Conservation (phyloP, 768 basidiomycete genomes). For the Amanita rubescens region DNA sequence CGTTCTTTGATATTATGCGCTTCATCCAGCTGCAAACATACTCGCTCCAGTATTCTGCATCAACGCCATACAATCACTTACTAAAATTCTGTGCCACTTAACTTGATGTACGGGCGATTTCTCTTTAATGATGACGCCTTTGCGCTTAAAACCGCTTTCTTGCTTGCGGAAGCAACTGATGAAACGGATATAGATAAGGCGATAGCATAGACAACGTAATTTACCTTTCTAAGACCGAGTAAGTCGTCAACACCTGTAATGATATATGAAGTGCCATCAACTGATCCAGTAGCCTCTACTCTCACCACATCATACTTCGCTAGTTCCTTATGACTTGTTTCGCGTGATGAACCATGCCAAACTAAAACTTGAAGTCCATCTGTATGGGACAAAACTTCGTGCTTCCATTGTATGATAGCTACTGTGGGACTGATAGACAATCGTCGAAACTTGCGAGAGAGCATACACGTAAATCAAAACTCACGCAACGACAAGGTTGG, state of each 20-base stretch:
- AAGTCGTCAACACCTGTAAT: constrained; percentile 70
- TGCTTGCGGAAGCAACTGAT: constrained; percentile 85
- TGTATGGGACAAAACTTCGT: constrained; percentile 86
- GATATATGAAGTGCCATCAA: background rate
- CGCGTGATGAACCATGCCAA: constrained; percentile 84
- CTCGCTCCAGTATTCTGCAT: background rate
- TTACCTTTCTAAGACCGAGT: constrained; percentile 74
- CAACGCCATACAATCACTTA: constrained; percentile 25
- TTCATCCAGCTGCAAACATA: constrained; percentile 65
- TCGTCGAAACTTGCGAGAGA: constrained; percentile 43
- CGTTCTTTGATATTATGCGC: constrained; percentile 99
- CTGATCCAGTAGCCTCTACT: background rate
- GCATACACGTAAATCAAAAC: constrained; percentile 28
- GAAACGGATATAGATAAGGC: background rate
- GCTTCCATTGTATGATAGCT: constrained; percentile 79
- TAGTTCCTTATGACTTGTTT: constrained; percentile 58
- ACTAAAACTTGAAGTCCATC: constrained; percentile 77
- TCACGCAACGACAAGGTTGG: constrained; percentile 90
- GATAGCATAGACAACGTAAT: background rate
- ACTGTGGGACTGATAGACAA: constrained; percentile 37
- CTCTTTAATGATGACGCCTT: constrained; percentile 79
- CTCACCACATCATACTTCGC: constrained; percentile 83
- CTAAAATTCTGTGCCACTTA: constrained; percentile 77
- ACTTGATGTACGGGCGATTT: constrained; percentile 79
- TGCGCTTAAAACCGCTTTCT: constrained; percentile 84